Evolutionary conservation across 345 rosid species (phyloP), one percentile per base, ranked within the genome.

Genomic region (Populus pruinosa): DNA sequence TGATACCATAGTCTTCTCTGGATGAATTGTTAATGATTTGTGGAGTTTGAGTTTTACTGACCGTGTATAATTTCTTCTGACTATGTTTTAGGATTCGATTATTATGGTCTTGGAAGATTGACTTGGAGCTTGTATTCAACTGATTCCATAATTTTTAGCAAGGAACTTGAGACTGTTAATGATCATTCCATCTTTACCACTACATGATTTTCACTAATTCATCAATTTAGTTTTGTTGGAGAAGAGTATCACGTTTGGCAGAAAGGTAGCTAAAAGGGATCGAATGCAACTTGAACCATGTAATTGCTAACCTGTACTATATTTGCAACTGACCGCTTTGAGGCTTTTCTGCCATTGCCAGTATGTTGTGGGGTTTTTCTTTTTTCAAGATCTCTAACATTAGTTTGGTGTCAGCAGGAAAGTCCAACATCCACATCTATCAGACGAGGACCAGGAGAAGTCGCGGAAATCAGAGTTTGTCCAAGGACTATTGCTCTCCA

Each of bases 371-470:
- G 20, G 31, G 6, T 5, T 69, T 38, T 59, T 50, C 14, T n/a
- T 76, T 35, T 44, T 36, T 18, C 0, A 13, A 67, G 23, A 35
- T 62, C 36, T 72, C 82, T 85, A 76, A 85, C 72, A 5, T 20
- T 18, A 17, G 17, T 62, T 78, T 41, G 14, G 9, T 81, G 63
- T 29, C 33, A 66, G 70, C 89, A 91, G 94, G 73, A 82, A 77
- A 20, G 76, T 77, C 7, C 74, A 74, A 69, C 75, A 83, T 66
- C 21, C 44, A 2, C 76, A 33, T 23, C 71, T 84, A 43, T 85
- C 90, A 3, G 83, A 72, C 62, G 82, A 88, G 81, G 97, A 88
- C 68, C 90, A 84, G 78, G 88, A 89, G 82, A 89, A 81, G 80
- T 85, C 83, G 27, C 81, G 69, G 74, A 88, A 82, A 86, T 72